These are phyloP conservation scores for Nemania serpens DNA, from an alignment of 2,329 filamentous ascomycete species.

Conservation along the genomic window DNA sequence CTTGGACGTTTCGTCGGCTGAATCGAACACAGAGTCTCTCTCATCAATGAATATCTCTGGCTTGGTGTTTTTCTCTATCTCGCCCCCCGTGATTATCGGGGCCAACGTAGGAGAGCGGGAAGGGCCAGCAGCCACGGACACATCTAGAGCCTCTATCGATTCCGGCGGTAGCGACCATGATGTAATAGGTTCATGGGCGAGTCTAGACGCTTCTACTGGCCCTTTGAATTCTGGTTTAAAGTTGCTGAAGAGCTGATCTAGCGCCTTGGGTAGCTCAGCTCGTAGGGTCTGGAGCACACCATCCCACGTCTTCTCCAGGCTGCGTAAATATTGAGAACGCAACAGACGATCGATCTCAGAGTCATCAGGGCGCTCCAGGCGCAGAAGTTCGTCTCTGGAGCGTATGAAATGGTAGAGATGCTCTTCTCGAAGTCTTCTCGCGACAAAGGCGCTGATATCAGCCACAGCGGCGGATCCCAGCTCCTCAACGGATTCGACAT, in stretches of 20 bases:
- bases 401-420: constrained; percentile 5
- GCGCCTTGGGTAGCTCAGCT: constrained; percentile 7
- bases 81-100: too few relatives aligned
- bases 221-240: constrained; percentile 10
- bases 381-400: constrained; percentile 1
- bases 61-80: too few relatives aligned
- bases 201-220: neutral
- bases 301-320: constrained; percentile 6
- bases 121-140: neutral
- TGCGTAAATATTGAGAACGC: neutral
- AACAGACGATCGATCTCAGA: neutral
- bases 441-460: constrained; percentile 6
- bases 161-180: neutral
- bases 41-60: neutral
- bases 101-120: too few relatives aligned
- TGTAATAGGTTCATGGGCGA: neutral
- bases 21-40: neutral
- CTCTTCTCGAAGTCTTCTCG: constrained; percentile 12
- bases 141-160: neutral
- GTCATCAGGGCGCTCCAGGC: neutral
- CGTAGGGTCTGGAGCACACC: constrained; percentile 2
- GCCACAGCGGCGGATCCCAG: constrained; percentile 4
- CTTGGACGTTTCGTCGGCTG: neutral
- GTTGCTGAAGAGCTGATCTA: constrained; percentile 13
- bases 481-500: neutral